Percentiles rank a stretch among this genome's conserved stretches.
phyloP scores from a whole-genome alignment of 202 grass and related monocot genomes.

The Brachypodium distachyon region DNA sequence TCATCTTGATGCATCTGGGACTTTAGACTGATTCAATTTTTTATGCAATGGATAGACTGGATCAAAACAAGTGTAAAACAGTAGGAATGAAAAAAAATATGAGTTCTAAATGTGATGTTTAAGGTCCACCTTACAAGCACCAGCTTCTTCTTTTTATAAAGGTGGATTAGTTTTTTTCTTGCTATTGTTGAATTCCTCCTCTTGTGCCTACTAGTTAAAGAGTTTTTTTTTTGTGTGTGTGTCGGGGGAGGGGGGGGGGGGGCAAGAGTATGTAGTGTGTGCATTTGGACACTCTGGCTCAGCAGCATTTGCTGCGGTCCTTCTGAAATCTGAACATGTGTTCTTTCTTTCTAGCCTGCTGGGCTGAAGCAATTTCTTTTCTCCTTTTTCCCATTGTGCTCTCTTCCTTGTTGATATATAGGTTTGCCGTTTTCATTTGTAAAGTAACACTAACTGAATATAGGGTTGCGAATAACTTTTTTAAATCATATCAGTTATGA shows the following conservation, averaged over 20 bases:
- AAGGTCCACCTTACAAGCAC: neutral
- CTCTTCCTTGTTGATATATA: neutral
- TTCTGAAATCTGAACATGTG: neutral
- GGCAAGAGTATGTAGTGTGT: neutral
- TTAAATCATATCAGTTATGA: neutral
- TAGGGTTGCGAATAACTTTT: neutral
- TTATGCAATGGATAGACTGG: neutral
- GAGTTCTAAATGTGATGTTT: neutral
- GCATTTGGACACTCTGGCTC: neutral
- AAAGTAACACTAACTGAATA: neutral
- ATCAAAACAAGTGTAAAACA: neutral
- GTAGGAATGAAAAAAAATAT: neutral
- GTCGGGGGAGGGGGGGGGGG: too few species aligned
- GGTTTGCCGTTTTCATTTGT: neutral
- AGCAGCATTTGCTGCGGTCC: neutral
- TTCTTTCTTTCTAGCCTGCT: neutral
- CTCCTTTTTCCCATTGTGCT: neutral
- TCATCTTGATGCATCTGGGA: neutral
- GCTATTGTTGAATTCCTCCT: neutral
- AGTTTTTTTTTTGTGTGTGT: too few species aligned
- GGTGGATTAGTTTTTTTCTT: conserved; percentile 1
- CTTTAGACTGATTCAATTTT: neutral
- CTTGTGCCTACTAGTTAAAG: neutral
- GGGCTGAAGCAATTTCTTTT: neutral
- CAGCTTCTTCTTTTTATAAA: neutral